Evolutionary conservation across 1,139 yeast genomes (phyloP), one percentile per base, ranked within the genome.

Genomic region (Lizanozyma gosingica): DNA sequence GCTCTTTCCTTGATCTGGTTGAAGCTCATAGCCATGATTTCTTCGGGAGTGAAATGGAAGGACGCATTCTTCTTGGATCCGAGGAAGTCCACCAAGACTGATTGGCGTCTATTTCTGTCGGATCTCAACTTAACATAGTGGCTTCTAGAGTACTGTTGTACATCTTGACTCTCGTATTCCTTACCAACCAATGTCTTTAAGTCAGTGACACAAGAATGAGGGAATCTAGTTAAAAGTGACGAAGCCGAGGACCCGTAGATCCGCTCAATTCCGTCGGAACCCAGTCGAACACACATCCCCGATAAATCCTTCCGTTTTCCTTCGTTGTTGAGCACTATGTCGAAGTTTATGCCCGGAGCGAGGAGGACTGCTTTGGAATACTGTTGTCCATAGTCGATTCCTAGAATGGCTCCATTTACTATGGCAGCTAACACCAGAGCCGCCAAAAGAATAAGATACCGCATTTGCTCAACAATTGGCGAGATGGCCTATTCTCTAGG

Each of bases 301-400:
- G 90, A 74, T 11, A 80, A 67, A 53, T 92, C 97, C 57, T 92
- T 92, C 44, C 98, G 73, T 59, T 88, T 87, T 4, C 96, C 85
- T 54, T 92, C 97, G 35, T 86, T 83, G 3, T 97, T 86, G 45
- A 92, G 65, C 11, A 92, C 83, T 38, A 92, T 74, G 54, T 92
- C 98, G 56, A 88, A 81, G 15, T 90, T 83, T 27, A 88, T 78
- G 8, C 90, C 87, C 0, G 97, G 97, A 0, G 97, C 96, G 38
- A 94, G 83, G 40, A 92, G 67, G 39, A 83, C 86, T 2, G 95
- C 87, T 58, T 94, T 92, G 33, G 92, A 78, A 66, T 72, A 84
- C 55, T 88, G 94, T 44, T 85, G 83, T 41, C 99, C 98, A 55
- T 76, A 82, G 59, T 92, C 99, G 37, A 92, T 69, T 18, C 97